A percentile compares a stretch with the other conserved stretches of the same genome.
Evolutionary conservation across 2,329 filamentous ascomycete species (phyloP).

Genomic region (Nemania serpens): DNA sequence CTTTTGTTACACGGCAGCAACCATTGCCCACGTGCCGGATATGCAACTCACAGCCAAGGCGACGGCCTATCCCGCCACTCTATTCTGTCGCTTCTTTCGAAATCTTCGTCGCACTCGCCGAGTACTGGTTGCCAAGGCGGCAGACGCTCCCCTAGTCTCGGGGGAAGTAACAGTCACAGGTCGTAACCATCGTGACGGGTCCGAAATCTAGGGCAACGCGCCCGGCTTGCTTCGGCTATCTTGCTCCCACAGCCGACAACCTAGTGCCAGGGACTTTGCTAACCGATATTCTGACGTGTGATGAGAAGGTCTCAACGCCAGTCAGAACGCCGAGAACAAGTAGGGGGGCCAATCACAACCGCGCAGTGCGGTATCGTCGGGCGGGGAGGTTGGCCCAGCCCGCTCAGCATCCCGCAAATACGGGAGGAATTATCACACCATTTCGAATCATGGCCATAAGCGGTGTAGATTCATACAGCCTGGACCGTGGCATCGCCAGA

Average conservation of each 20-base stretch:
- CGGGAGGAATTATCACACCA: background rate
- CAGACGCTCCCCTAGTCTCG: background rate
- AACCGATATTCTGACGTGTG: conserved; percentile 6
- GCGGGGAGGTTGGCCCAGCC: background rate
- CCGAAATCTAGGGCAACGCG: conserved; percentile 7
- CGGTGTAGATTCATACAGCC: conserved; percentile 16
- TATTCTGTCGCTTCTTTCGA: background rate
- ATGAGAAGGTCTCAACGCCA: conserved; percentile 6
- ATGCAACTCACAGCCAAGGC: conserved; percentile 14
- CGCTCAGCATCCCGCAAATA: conserved; percentile 10
- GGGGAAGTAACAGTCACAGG: background rate
- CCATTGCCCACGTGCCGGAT: conserved; percentile 23
- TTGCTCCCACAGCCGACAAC: background rate
- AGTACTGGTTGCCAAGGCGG: conserved; percentile 16
- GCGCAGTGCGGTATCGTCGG: background rate
- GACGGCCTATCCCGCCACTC: conserved; percentile 23
- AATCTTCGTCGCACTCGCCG: conserved; percentile 7
- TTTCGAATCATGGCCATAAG: conserved; percentile 1
- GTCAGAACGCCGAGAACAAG: conserved; percentile 10
- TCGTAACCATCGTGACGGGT: background rate
- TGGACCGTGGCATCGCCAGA: conserved; percentile 2
- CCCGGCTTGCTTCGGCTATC: background rate
- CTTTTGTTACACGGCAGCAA: conserved; percentile 22
- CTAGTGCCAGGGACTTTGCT: background rate
- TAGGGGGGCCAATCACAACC: conserved; percentile 7